Conservation (phyloP, 148 eudicot genomes). For the Cornus florida region DNA sequence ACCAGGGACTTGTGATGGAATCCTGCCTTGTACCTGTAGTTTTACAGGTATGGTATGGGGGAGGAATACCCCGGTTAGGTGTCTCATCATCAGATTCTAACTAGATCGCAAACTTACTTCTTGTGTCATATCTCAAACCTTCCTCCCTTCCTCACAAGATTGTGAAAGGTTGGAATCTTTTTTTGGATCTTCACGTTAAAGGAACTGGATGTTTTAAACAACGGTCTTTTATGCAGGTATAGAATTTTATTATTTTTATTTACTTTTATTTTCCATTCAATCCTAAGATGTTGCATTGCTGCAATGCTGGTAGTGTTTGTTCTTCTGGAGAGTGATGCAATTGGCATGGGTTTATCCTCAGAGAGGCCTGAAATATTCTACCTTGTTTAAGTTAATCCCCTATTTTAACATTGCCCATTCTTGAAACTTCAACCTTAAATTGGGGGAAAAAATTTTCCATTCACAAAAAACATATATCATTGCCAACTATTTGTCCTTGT, state of each 20-base stretch:
- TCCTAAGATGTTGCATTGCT: not conserved
- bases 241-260: not conserved
- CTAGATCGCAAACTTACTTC: not conserved
- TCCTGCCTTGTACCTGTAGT: not conserved
- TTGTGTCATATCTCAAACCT: not conserved
- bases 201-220: not conserved
- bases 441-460: too few relatives aligned
- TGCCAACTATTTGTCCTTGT: too few relatives aligned
- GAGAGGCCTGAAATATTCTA: too few relatives aligned
- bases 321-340: not conserved
- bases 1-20: not conserved
- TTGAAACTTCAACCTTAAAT: not conserved
- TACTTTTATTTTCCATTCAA: too few relatives aligned
- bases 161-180: not conserved
- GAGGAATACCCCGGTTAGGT: not conserved
- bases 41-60: not conserved
- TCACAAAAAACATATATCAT: too few relatives aligned
- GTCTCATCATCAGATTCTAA: not conserved
- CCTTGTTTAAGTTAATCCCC: not conserved
- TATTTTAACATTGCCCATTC: too few relatives aligned
- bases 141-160: not conserved
- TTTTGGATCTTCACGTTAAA: too few relatives aligned
- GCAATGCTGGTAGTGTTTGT: not conserved
- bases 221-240: not conserved
- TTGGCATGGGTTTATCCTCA: not conserved